Percentiles rank a stretch among this genome's conserved stretches.
These are phyloP conservation scores for Sporothrix luriei DNA, from an alignment of 2,329 filamentous ascomycete species.

Conservation along the genomic window DNA sequence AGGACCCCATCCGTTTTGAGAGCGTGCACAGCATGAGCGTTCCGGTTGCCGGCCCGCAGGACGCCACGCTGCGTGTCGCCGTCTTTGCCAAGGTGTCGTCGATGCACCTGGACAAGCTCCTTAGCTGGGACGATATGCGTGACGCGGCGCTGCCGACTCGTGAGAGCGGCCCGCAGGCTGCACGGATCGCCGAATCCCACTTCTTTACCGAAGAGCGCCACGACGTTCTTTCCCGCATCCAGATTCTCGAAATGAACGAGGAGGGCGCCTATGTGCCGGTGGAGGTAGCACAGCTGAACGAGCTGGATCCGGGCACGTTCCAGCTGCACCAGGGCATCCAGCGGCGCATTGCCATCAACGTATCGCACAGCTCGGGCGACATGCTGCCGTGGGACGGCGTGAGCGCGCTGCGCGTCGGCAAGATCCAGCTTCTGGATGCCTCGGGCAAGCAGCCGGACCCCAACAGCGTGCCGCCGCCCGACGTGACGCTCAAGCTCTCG, in stretches of 20 bases:
- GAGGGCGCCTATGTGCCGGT: conserved; percentile 88
- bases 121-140: conserved; percentile 99
- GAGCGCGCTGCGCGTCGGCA: conserved; percentile 73
- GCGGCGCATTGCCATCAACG: conserved; percentile 78
- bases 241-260: conserved; percentile 90
- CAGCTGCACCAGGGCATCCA: conserved; percentile 95
- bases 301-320: conserved; percentile 85
- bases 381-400: conserved; percentile 87
- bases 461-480: conserved; percentile 48
- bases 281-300: conserved; percentile 83
- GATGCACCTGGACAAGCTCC: conserved; percentile 94
- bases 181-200: conserved; percentile 84
- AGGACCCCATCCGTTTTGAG: conserved; percentile 88
- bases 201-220: conserved; percentile 93
- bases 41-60: conserved; percentile 73
- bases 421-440: conserved; percentile 79
- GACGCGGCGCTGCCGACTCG: conserved; percentile 68
- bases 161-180: conserved; percentile 54
- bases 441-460: conserved; percentile 62
- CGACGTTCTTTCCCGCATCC: conserved; percentile 83
- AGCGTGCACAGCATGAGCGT: conserved; percentile 98
- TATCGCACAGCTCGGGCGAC: conserved; percentile 91
- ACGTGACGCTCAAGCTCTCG: conserved; percentile 76
- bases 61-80: conserved; percentile 77
- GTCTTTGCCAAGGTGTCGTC: conserved; percentile 88